phyloP scores from a whole-genome alignment of 1,284 basidiomycete genomes.

The Cryptococcus sp. region DNA sequence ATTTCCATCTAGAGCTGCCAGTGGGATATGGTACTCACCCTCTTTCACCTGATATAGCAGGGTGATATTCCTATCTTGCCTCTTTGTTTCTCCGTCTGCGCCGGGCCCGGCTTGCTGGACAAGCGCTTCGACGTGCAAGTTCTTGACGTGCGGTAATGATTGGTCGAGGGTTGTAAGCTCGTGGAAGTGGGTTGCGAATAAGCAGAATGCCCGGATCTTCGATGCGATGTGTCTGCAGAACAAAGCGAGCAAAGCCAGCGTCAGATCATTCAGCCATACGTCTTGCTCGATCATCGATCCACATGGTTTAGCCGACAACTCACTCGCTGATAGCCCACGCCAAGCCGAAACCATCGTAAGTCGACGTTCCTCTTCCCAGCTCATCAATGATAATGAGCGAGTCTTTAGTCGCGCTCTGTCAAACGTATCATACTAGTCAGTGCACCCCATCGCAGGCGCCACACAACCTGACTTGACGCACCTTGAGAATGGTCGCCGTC shows the following conservation, averaged over 20 bases:
- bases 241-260: background rate
- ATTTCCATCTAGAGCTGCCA: background rate
- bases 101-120: conserved; percentile 61
- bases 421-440: conserved; percentile 9
- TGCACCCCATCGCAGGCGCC: background rate
- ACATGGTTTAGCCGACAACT: conserved; percentile 27
- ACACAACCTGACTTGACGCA: conserved; percentile 49
- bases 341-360: conserved; percentile 96
- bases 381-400: conserved; percentile 98
- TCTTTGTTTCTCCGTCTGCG: conserved; percentile 49
- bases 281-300: background rate
- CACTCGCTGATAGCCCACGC: conserved; percentile 99
- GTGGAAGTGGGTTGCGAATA: conserved; percentile 98
- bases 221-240: conserved; percentile 79
- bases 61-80: conserved; percentile 82
- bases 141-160: conserved; percentile 84
- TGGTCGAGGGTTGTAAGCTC: conserved; percentile 91
- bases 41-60: conserved; percentile 93
- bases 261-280: background rate
- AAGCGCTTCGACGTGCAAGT: conserved; percentile 93
- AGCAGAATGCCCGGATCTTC: conserved; percentile 85
- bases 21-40: conserved; percentile 58
- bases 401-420: conserved; percentile 82
- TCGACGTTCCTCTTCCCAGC: conserved; percentile 95
- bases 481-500: conserved; percentile 91